Evolutionary conservation across 1,284 basidiomycete species (phyloP), one percentile per base, ranked within the genome.

Genomic region (Marasmius tenuissimus): DNA sequence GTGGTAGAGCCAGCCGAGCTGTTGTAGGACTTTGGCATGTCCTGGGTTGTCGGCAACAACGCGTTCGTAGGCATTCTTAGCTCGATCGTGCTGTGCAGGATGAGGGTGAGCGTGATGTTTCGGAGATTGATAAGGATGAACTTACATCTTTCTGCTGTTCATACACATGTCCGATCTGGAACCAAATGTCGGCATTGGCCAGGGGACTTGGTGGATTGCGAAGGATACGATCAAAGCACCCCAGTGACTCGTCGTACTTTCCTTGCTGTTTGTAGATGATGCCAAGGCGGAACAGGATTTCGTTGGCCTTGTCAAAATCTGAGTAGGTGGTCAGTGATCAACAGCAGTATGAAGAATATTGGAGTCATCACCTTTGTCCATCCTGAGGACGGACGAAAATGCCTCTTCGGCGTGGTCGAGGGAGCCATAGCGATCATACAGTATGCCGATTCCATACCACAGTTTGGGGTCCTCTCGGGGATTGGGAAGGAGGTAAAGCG

Each of bases 221-320:
- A 63, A 99, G 87, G 63, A 99, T 99, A 71, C 93, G 94, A 70
- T 96, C 93, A 80, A 99, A 99, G 79, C 96, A 97, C 58, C 88
- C 85, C 22, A 97, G 82, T 33, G 89, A 92, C 20, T 94, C 90
- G 3, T 85, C 78, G 69, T 94, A 97, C 77, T 98, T 98, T 72
- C 91, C 88, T 74, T 98, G 97, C 72, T 98, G 96, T 79, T 99
- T 99, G 85, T 99, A 99, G 67, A 99, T 99, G 72, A 99, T 99
- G 39, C 97, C 97, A 6, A 99, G 85, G 27, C 97, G 89, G 81
- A 99, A 99, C 60, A 98, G 91, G 67, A 99, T 98, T 74, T 99
- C 97, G 75, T 99, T 98, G 48, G 96, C 93, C 81, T 98, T 98
- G 81, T 98, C 96, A 71, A 99, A 99, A 74, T 97, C 96, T 89